Base-by-base conservation (phyloP, 108 stramenopile species). In the Schizochytrium sp. region DNA sequence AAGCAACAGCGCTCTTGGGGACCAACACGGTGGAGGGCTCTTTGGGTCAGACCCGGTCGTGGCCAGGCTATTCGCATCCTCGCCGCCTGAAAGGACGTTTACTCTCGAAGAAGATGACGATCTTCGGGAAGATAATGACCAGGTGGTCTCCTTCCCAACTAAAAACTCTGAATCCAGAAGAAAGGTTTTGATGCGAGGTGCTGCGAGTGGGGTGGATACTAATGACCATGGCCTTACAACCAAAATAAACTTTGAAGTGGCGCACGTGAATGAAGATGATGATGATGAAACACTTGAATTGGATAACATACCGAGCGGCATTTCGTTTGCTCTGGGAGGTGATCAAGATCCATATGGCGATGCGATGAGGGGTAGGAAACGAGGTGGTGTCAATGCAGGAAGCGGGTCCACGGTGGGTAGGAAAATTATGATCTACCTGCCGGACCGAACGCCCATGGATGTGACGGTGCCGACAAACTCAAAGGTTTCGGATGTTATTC, bases 61-160 rank as follows among this genome's bases (percentile, higher is more conserved):
- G 8, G 76, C 76, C 8, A 83, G 76, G 28, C 76, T 83, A 13
- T 83, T 83, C 28, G 76, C 76, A 38, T 55, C 50, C 0, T 83
- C 76, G 45, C 76, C 76, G 3, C 76, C 76, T 7, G 76, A 49
- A 38, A 17, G 55, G 0, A 83, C 76, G 45, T 83, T 55, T 28
- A 83, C 76, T n/a, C 50, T 83, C 50, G 76, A 83, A 42, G 76
- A 83, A 47, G 64, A 69, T 44, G 76, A 83, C 50, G 76, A 83
- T 53, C 53, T 83, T 0, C 76, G 76, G 0, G 76, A 83, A 13
- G 76, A 83, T 38, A 5, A 50, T 53, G 64, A 69, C 42, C 10
- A 38, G 19, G 64, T 28, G 64, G 42, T 69, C 15, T 69, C 64
- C 28, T 69, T 69, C 15, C 12, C 64, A 7, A 69, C 7, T 7